phyloP scores from a whole-genome alignment of 2,329 filamentous ascomycete species.

The Fusarium sp. region DNA sequence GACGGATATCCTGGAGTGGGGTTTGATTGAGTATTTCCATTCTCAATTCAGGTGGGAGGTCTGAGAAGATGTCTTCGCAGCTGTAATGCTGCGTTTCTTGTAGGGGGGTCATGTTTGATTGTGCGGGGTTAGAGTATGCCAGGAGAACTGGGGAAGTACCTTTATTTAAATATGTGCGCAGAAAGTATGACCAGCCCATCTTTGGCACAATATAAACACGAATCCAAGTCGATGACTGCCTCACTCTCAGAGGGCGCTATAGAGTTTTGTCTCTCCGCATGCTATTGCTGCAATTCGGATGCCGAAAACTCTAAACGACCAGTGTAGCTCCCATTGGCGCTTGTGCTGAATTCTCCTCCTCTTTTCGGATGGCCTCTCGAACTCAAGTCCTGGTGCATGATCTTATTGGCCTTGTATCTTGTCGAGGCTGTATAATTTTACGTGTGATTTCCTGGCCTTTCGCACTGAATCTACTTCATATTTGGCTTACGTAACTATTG shows the following conservation, averaged over 20 bases:
- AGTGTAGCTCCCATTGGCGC: neutral
- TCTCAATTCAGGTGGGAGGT: neutral
- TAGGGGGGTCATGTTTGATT: neutral
- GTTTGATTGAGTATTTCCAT: neutral
- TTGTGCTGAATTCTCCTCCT: neutral
- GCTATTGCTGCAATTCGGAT: neutral
- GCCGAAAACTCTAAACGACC: neutral
- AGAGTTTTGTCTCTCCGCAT: neutral
- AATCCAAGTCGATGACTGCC: too few species aligned
- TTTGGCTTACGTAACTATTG: too few species aligned
- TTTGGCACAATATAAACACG: too few species aligned
- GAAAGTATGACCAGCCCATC: neutral
- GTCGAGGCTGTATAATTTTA: too few species aligned
- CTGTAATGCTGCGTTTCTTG: neutral
- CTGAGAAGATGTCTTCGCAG: neutral
- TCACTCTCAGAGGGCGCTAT: neutral
- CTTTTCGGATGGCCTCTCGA: too few species aligned
- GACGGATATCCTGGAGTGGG: neutral
- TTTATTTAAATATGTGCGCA: neutral
- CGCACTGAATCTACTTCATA: neutral
- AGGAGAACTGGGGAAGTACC: neutral
- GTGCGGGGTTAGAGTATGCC: neutral
- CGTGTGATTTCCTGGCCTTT: neutral
- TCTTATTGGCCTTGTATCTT: too few species aligned
- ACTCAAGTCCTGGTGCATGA: too few species aligned